These are phyloP conservation scores for Aristolochia fimbriata DNA, from an alignment of 164 flowering plant genomes.

Conservation along the genomic window DNA sequence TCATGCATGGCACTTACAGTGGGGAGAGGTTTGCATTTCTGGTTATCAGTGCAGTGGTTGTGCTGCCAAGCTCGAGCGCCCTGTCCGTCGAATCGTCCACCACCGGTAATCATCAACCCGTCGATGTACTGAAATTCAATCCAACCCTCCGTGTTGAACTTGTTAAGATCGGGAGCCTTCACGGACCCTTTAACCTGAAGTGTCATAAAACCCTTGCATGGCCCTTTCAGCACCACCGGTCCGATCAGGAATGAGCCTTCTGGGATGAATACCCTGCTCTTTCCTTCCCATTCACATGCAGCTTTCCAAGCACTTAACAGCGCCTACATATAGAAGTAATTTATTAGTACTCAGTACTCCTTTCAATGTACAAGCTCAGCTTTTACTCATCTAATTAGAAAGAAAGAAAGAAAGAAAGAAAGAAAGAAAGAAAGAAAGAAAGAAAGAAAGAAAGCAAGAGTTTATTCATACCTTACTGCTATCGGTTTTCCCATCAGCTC, in stretches of 20 bases:
- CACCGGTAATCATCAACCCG: constrained; percentile 21
- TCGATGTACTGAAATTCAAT: constrained; percentile 22
- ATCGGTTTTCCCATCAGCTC: too few relatives aligned
- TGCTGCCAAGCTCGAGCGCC: constrained; percentile 1
- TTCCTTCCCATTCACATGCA: constrained; percentile 26
- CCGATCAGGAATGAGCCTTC: constrained; percentile 20
- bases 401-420: too few relatives aligned
- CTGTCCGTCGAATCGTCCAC: not conserved
- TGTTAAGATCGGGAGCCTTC: constrained; percentile 13
- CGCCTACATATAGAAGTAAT: constrained; percentile 15
- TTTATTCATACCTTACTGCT: too few relatives aligned
- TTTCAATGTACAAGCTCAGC: too few relatives aligned
- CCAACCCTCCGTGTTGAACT: constrained; percentile 14
- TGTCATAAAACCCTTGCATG: constrained; percentile 15
- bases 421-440: too few relatives aligned
- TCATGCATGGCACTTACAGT: not conserved
- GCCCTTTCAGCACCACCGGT: constrained; percentile 22
- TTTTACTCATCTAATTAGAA: too few relatives aligned
- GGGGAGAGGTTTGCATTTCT: not conserved
- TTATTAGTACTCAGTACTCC: too few relatives aligned
- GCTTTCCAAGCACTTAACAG: constrained; percentile 31
- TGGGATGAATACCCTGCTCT: constrained; percentile 20
- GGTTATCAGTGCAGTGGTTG: not conserved
- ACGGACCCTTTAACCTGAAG: constrained; percentile 18
- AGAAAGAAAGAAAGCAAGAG: too few relatives aligned